A percentile compares a stretch with the other conserved stretches of the same genome.
Evolutionary conservation across 805 yeast species (phyloP).

Genomic region (Komagataella phaffii): DNA sequence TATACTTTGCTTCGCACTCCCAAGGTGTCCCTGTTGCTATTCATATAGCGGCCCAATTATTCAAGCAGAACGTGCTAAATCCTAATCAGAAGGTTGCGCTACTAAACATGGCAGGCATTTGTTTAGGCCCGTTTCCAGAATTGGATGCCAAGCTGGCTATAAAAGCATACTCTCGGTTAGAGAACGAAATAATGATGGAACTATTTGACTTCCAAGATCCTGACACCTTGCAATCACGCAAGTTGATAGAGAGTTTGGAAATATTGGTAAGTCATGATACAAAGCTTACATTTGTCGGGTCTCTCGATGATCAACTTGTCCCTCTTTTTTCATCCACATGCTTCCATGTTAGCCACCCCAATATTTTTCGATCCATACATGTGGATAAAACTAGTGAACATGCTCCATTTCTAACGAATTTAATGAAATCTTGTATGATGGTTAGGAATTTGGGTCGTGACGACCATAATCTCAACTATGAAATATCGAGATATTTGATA

Average conservation of each 20-base stretch:
- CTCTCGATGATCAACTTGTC: constrained; percentile 81
- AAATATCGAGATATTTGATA: constrained; percentile 59
- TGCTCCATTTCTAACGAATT: constrained; percentile 11
- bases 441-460: constrained; percentile 14
- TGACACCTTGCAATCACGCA: constrained; percentile 55
- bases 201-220: constrained; percentile 78
- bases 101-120: constrained; percentile 85
- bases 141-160: constrained; percentile 71
- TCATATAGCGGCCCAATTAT: constrained; percentile 29
- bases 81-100: constrained; percentile 44
- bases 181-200: constrained; percentile 75
- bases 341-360: constrained; percentile 71
- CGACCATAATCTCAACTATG: constrained; percentile 21
- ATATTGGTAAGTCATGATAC: constrained; percentile 36
- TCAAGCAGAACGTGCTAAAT: neutral
- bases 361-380: constrained; percentile 73
- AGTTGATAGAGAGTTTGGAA: constrained; percentile 52
- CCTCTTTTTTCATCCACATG: constrained; percentile 87
- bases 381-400: constrained; percentile 21
- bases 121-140: constrained; percentile 84
- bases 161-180: constrained; percentile 75
- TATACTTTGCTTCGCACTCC: constrained; percentile 81
- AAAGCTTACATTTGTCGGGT: constrained; percentile 70
- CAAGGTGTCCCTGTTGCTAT: constrained; percentile 90
- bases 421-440: constrained; percentile 11